Evolutionary conservation across 1,284 basidiomycete genomes (phyloP), one percentile per base, ranked within the genome.

Genomic region (Fomitiporia mediterranea): DNA sequence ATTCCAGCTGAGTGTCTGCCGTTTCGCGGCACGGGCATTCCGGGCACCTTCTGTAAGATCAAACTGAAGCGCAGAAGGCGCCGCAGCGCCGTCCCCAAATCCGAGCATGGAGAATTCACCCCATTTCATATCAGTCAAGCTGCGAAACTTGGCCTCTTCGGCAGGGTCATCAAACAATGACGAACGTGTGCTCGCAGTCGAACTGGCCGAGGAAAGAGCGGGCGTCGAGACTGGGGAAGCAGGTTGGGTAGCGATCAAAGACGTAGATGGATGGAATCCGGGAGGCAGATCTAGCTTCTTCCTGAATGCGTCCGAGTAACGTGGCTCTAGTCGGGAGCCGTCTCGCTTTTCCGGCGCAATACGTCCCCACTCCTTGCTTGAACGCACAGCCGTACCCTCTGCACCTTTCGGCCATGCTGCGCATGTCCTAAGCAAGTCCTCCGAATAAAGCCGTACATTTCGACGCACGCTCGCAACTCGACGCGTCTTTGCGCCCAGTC

Each of bases 11-110:
- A 95, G 78, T 0, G 92, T 93, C 53, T 82, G 71, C 30, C 91
- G 86, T 66, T 91, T 91, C 50, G 81, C 76, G 0, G 80, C 64
- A 35, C 83, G 84, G 57, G 82, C 78, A 89, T 92, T 77, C 63
- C 89, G 79, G n/a, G 91, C 91, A 59, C 83, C 78, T 72, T 94
- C 92, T 1, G 83, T 92, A 59, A 94, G 69, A 67, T 94, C 91
- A 68, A 95, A 95, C 67, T 92, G 82, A 28, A 95, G 73, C 65
- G 86, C 86, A 68, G 83, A 84, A 54, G 83, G 78, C 51, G 81
- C 75, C 1, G 70, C 64, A 8, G 68, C 76, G 28, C 77, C 66
- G 13, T 73, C 74, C 38, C 83, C 82, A 61, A 95, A 94, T 0
- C 92, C 92, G 67, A 82, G 76, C 38, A 79, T 74, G 74, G 93